Conservation (phyloP, 116 monocot species). For the Phalaenopsis hybrid region DNA sequence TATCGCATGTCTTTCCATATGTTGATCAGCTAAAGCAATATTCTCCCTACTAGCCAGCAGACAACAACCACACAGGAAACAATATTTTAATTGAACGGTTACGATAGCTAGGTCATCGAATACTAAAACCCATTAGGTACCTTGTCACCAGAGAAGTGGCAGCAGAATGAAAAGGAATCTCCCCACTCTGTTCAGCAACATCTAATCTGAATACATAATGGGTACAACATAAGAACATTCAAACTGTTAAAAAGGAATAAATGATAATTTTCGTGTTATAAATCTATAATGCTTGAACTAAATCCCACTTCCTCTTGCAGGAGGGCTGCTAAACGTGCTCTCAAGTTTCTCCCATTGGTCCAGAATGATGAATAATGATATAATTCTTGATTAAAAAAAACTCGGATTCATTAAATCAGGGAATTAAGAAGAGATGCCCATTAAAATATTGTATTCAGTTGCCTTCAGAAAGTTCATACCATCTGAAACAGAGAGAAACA, state of each 20-base stretch:
- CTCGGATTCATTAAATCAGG: not conserved
- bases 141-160: slow-evolving; percentile 45
- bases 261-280: not conserved
- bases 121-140: slow-evolving; percentile 20
- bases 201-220: slow-evolving; percentile 51
- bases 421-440: not conserved
- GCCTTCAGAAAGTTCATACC: not conserved
- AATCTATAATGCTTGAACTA: not conserved
- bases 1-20: slow-evolving; percentile 52
- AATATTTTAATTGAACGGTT: not conserved
- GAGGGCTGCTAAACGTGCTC: not conserved
- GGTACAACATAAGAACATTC: not conserved
- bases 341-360: not conserved
- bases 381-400: not conserved
- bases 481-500: not conserved
- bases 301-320: not conserved
- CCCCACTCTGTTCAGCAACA: slow-evolving; percentile 94
- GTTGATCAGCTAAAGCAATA: slow-evolving; percentile 37
- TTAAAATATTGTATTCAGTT: not conserved
- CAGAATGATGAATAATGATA: not conserved
- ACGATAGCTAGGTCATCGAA: not conserved
- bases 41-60: slow-evolving; percentile 34
- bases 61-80: not conserved
- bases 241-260: not conserved
- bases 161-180: slow-evolving; percentile 49